Evolutionary conservation across 2,329 filamentous ascomycete genomes (phyloP).

Genomic region (Colletotrichum sp.): DNA sequence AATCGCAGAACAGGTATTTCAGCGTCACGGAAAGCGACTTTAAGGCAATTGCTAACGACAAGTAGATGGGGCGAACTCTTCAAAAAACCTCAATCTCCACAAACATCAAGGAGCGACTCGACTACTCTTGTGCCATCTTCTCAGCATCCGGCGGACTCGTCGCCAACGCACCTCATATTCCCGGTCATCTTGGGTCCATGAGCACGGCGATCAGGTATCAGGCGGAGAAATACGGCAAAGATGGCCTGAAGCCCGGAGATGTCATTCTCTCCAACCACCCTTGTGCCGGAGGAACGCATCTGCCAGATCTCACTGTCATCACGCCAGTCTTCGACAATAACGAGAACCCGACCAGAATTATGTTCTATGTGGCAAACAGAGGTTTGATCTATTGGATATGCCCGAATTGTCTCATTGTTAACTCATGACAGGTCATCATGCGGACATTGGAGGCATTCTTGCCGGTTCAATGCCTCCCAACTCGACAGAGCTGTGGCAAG

Average conservation of each 20-base stretch:
- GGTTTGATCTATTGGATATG: slow-evolving; percentile 24
- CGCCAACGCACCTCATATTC: slow-evolving; percentile 76
- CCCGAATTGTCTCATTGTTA: neutral
- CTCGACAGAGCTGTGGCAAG: slow-evolving; percentile 67
- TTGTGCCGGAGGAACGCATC: slow-evolving; percentile 32
- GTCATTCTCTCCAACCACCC: slow-evolving; percentile 68
- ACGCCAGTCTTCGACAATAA: slow-evolving; percentile 38
- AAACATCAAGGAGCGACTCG: slow-evolving; percentile 79
- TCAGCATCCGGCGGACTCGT: slow-evolving; percentile 74
- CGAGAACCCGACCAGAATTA: slow-evolving; percentile 19
- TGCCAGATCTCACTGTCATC: slow-evolving; percentile 46
- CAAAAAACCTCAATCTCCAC: slow-evolving; percentile 79
- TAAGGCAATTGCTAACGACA: neutral
- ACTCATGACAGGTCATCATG: slow-evolving; percentile 34
- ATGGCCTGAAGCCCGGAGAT: slow-evolving; percentile 73
- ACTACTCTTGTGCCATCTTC: slow-evolving; percentile 81
- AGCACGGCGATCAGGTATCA: slow-evolving; percentile 74
- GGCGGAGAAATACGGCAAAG: slow-evolving; percentile 67
- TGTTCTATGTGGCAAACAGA: neutral
- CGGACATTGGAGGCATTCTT: slow-evolving; percentile 72
- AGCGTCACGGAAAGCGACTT: neutral
- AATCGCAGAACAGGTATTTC: slow-evolving; percentile 65
- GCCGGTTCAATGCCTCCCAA: slow-evolving; percentile 84
- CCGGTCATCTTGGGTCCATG: slow-evolving; percentile 80
- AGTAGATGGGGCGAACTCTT: slow-evolving; percentile 73